Base-by-base conservation (phyloP, 2,329 filamentous ascomycete species). In the Neopestalotiopsis rosae region DNA sequence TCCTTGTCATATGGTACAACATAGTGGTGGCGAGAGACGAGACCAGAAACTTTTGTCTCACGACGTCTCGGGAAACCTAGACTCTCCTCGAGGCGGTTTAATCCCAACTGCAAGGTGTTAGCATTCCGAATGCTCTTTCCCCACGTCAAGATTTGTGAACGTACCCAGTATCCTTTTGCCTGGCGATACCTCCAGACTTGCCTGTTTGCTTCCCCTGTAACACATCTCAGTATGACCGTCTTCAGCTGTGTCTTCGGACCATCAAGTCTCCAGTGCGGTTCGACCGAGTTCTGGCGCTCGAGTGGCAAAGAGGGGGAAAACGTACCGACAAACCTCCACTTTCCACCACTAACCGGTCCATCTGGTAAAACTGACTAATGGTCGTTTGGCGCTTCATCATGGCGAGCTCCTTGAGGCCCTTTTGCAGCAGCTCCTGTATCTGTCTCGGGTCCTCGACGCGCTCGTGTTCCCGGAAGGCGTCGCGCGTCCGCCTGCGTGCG, bases 341-440 rank as follows among this genome's bases (percentile, higher is more conserved):
- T 82, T 99, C 96, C 0, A 99, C 93, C 14, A 99, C 96, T 81
- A 99, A 87, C 77, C 90, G 88, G 78, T 98, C 95, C 71, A 97
- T 81, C 82, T 98, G 93, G 84, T 94, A 98, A 83, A 98, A 98
- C 79, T 97, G 93, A 79, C 94, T 97, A 77, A 99, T 90, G 65
- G 96, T 88, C 12, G 95, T 97, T 92, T 98, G 96, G 79, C 96
- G 91, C 96, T 98, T 97, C 86, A 99, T 83, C 79, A 93, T 87
- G 80, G 97, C 93, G 75, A 99, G 82, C 77, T 97, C 93, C 81
- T 93, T 92, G 77, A 97, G 79, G 0, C 95, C 96, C 77, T 93
- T 92, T 81, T 98, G 94, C 75, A 98, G 88, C 76, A 98, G 84
- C 81, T 97, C 94, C 81, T 98, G 94, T 80, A 97, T 87, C 82